A percentile compares a stretch with the other conserved stretches of the same genome.
Evolutionary conservation across 1,284 basidiomycete species (phyloP).

Genomic region (Irpex sp.): DNA sequence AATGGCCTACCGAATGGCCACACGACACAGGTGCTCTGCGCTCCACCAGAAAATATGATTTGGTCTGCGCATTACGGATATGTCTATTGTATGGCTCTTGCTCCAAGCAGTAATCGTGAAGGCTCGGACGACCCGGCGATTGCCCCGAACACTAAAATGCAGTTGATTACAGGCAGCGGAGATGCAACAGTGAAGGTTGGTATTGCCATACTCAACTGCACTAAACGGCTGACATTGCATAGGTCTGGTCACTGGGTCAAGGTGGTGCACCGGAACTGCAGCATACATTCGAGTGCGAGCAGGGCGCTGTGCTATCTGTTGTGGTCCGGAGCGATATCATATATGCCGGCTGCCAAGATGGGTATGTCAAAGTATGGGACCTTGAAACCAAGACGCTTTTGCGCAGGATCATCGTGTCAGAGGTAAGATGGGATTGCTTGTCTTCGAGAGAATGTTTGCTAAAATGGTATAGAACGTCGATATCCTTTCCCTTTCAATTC

Average conservation of each 20-base stretch:
- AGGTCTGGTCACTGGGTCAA: constrained; percentile 71
- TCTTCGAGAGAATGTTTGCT: not conserved
- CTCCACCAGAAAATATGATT: constrained; percentile 66
- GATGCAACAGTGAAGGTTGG: constrained; percentile 82
- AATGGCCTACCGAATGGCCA: constrained; percentile 24
- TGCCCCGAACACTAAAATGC: constrained; percentile 29
- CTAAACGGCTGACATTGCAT: not conserved
- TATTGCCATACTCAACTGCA: not conserved
- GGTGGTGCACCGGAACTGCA: constrained; percentile 38
- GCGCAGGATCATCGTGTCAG: constrained; percentile 80
- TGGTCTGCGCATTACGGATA: constrained; percentile 93
- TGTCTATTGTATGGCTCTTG: constrained; percentile 78
- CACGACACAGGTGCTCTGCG: constrained; percentile 36
- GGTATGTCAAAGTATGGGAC: constrained; percentile 89
- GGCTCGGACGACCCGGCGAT: constrained; percentile 28
- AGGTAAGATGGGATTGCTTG: constrained; percentile 37
- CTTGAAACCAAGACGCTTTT: constrained; percentile 85
- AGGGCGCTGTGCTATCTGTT: constrained; percentile 77
- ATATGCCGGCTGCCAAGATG: constrained; percentile 91
- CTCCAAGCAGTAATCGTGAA: constrained; percentile 35
- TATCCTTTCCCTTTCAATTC: constrained; percentile 72
- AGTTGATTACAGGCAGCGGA: constrained; percentile 81
- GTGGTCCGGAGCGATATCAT: constrained; percentile 74
- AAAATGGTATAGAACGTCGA: constrained; percentile 51
- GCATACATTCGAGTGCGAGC: constrained; percentile 59